Percentiles rank a stretch among this genome's conserved stretches.
phyloP scores from a whole-genome alignment of 1,284 basidiomycete genomes.

The Xerocomus nothofagi region DNA sequence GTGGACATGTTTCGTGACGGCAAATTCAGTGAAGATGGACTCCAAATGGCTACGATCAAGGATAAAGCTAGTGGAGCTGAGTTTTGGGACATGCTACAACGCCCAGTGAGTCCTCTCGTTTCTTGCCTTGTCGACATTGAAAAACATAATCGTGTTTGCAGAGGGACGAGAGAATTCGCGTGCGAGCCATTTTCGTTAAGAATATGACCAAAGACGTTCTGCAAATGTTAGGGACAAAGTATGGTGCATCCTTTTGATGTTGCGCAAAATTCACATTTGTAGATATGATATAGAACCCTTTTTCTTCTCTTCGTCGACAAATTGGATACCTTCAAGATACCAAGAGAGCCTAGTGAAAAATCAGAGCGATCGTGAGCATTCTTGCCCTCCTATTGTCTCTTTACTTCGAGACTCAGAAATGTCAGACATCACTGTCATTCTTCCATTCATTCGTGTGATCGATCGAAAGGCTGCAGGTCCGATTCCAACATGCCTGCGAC shows the following conservation, averaged over 20 bases:
- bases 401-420: not conserved
- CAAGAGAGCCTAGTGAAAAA: constrained; percentile 41
- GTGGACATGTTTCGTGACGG: constrained; percentile 45
- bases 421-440: constrained; percentile 52
- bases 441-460: constrained; percentile 44
- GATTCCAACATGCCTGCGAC: not conserved
- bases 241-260: not conserved
- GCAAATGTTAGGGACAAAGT: constrained; percentile 54
- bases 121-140: not conserved
- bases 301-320: constrained; percentile 56
- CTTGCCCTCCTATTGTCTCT: not conserved
- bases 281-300: constrained; percentile 49
- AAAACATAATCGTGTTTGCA: constrained; percentile 16
- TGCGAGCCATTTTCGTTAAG: constrained; percentile 52
- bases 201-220: constrained; percentile 48
- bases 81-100: constrained; percentile 41
- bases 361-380: constrained; percentile 47
- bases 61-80: constrained; percentile 24
- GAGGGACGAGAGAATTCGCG: constrained; percentile 39
- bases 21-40: constrained; percentile 28
- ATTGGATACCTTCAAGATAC: constrained; percentile 57
- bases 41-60: constrained; percentile 15
- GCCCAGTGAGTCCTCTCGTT: constrained; percentile 15
- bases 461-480: not conserved
- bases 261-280: not conserved